Conservation (phyloP, 345 rosid species). For the Dipteronia sinensis region DNA sequence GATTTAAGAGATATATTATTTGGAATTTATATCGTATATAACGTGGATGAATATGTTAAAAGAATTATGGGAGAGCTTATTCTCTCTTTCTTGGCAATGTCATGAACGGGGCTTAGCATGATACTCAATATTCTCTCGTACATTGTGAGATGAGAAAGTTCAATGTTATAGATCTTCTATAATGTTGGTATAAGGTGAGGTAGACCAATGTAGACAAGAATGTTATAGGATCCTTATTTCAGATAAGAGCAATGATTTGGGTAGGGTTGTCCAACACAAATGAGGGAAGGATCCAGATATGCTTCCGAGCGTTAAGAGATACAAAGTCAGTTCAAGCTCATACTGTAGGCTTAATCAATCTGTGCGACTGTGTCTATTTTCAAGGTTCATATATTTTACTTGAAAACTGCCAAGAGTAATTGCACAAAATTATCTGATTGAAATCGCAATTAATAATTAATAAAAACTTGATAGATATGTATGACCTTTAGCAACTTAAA, state of each 20-base stretch:
- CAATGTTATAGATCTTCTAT: background rate
- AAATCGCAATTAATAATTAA: background rate
- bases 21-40: background rate
- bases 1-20: background rate
- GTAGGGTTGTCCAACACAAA: background rate
- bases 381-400: background rate
- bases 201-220: background rate
- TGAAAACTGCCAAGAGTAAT: background rate
- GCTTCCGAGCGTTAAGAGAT: background rate
- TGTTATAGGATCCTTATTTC: background rate
- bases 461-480: background rate
- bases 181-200: background rate
- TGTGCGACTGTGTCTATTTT: background rate
- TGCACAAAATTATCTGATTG: background rate
- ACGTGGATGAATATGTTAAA: background rate
- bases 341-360: background rate
- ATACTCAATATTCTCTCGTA: background rate
- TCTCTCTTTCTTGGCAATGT: background rate
- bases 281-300: background rate
- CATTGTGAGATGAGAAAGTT: background rate
- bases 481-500: background rate
- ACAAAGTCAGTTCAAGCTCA: background rate
- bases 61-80: background rate
- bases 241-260: background rate
- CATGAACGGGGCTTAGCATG: background rate